A percentile compares a stretch with the other conserved stretches of the same genome.
These are phyloP conservation scores for Calophaca sinica DNA, from an alignment of 306 rosid genomes.

Conservation along the genomic window DNA sequence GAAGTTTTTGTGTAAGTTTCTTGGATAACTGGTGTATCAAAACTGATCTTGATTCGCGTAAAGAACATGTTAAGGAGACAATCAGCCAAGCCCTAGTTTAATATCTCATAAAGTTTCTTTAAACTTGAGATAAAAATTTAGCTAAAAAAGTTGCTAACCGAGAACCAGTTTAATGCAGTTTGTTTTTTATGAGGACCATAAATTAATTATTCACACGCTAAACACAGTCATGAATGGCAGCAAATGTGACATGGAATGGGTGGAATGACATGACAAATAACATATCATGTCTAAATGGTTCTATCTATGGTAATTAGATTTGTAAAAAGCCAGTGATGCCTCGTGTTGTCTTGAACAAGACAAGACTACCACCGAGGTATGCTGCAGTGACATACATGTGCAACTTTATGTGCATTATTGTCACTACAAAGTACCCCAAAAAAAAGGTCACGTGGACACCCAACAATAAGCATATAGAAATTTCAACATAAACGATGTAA, in stretches of 20 bases:
- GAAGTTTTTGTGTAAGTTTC: conserved; percentile 77
- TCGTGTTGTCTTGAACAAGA: not conserved
- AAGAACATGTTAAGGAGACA: conserved; percentile 76
- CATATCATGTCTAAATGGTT: not conserved
- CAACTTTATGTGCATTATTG: no score
- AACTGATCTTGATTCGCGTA: conserved; percentile 87
- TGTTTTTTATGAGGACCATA: not conserved
- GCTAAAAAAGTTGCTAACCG: conserved; percentile 24
- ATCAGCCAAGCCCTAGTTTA: conserved; percentile 6
- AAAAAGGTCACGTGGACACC: not conserved
- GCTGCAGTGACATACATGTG: not conserved
- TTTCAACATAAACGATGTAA: not conserved
- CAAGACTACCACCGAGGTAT: no score
- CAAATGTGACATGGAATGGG: conserved; percentile 24
- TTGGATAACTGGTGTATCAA: conserved; percentile 83
- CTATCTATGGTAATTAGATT: conserved; percentile 26
- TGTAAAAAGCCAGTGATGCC: conserved; percentile 24
- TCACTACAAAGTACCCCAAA: not conserved
- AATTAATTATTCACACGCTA: not conserved
- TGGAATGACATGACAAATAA: conserved; percentile 10
- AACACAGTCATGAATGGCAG: not conserved
- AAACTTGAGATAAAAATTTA: not conserved
- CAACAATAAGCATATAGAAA: conserved; percentile 10
- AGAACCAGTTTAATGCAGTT: conserved; percentile 7
- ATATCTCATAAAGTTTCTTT: not conserved